Percentiles rank a stretch among this genome's conserved stretches.
These are phyloP conservation scores for Candida nonsorbophila DNA, from an alignment of 805 yeast genomes.

Conservation along the genomic window DNA sequence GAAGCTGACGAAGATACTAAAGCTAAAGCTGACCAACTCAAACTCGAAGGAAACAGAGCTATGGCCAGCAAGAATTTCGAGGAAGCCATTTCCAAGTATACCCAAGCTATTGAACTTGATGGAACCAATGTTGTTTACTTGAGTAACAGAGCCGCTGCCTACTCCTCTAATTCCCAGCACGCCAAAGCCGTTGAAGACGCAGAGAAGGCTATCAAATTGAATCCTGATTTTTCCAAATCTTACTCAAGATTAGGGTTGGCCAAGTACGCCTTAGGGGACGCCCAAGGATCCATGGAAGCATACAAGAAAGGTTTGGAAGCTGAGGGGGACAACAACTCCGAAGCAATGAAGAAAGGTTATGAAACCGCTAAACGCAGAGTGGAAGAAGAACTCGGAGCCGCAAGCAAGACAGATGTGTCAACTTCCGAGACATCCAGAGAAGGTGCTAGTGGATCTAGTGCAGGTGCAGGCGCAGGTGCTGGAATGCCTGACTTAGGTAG, in stretches of 20 bases:
- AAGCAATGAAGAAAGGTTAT: constrained; percentile 87
- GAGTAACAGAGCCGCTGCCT: constrained; percentile 96
- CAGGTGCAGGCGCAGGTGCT: constrained; percentile 34
- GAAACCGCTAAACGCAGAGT: constrained; percentile 90
- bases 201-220: constrained; percentile 67
- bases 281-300: constrained; percentile 84
- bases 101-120: constrained; percentile 69
- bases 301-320: constrained; percentile 81
- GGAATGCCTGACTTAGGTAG: constrained; percentile 69
- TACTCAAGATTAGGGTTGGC: constrained; percentile 95
- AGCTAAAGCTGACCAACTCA: constrained; percentile 77
- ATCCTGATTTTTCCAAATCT: constrained; percentile 83
- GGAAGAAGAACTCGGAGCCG: constrained; percentile 60
- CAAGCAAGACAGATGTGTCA: constrained; percentile 16
- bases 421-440: constrained; percentile 21
- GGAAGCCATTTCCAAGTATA: constrained; percentile 70
- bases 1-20: constrained; percentile 49
- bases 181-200: constrained; percentile 82
- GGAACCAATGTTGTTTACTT: constrained; percentile 76
- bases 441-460: constrained; percentile 12
- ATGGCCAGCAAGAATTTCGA: constrained; percentile 74
- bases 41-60: constrained; percentile 83
- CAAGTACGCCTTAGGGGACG: constrained; percentile 88
- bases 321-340: constrained; percentile 82
- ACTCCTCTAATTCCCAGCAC: constrained; percentile 71